Evolutionary conservation across 2,329 filamentous ascomycete species (phyloP), one percentile per base, ranked within the genome.

Genomic region (Stromatinia cepivora): DNA sequence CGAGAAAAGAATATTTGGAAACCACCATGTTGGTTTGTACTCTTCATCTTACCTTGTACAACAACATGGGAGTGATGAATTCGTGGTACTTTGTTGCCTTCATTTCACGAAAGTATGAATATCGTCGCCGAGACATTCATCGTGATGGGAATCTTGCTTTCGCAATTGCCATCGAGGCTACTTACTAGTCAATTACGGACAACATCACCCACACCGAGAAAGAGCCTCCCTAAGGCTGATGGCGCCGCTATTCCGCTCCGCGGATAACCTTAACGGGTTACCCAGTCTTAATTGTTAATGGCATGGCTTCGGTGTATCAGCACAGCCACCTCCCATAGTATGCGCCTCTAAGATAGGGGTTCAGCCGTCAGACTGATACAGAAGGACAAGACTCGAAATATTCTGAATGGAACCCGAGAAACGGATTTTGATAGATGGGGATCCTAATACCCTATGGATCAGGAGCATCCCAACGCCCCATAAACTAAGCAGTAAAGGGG

Each of bases 271-370:
- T n/a, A 22, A 39, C 34, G 34, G 11, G 22, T 9, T 9, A 9
- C 34, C 10, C 39, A 57, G 20, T 36, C 31, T n/a, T 20, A 22
- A 36, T 7, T 57, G 22, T 36, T n/a, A 36, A 34, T 57, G 31
- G 54, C 53, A 20, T 20, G 31, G 22, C 28, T 56, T 22, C 53
- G 28, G 17, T 22, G 31, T 31, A 57, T 36, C 20, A 15, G n/a
- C 6, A 42, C 48, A 39, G 11, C 56, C 34, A 58, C 56, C 54
- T 11, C 22, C 36, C 36, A 58, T 22, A 9, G 9, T 31, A 56
- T 34, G 28, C n/a, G 6, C 31, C 58, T 34, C 28, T 62, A 20
- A 62, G 9, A 62, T 62, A 62, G 59, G 59, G 59, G 59, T 25
- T 61, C 31, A 50, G 25, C 11, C n/a, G 59, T 50, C 45, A 50